Evolutionary conservation across 495 filamentous ascomycete species (phyloP).

Genomic region (Neurospora sp.): DNA sequence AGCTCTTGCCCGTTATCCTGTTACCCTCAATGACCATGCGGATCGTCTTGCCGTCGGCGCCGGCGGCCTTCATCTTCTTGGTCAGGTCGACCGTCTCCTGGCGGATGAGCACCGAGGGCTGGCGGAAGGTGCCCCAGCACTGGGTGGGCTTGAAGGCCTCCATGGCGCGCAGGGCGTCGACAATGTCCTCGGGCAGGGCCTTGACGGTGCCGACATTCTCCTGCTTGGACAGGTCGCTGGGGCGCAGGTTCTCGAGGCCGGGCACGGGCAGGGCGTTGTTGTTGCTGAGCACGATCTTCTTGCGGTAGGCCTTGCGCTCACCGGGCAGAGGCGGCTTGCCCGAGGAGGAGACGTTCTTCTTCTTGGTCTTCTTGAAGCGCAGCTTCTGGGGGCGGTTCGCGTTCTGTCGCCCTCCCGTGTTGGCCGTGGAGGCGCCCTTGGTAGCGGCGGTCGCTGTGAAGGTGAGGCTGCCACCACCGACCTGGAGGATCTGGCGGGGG

Average conservation of each 20-base stretch:
- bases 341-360: conserved; percentile 33
- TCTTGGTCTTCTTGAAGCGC: conserved; percentile 41
- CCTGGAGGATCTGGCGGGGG: neutral
- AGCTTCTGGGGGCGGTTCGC: conserved; percentile 25
- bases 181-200: conserved; percentile 53
- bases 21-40: conserved; percentile 63
- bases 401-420: conserved; percentile 14
- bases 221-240: conserved; percentile 42
- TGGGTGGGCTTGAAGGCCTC: conserved; percentile 90
- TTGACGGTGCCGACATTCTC: conserved; percentile 53
- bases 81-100: conserved; percentile 63
- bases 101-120: conserved; percentile 65
- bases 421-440: conserved; percentile 1
- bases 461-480: neutral
- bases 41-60: conserved; percentile 46
- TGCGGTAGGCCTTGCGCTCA: conserved; percentile 78
- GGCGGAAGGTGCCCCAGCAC: conserved; percentile 75
- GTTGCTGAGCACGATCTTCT: conserved; percentile 84
- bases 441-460: neutral
- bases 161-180: conserved; percentile 68
- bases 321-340: conserved; percentile 52
- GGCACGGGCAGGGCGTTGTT: conserved; percentile 74
- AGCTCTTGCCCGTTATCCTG: conserved; percentile 71
- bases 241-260: conserved; percentile 49
- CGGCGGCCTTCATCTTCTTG: conserved; percentile 43